These are phyloP conservation scores for Fusarium sp. DNA, from an alignment of 2,329 filamentous ascomycete species.

Conservation along the genomic window DNA sequence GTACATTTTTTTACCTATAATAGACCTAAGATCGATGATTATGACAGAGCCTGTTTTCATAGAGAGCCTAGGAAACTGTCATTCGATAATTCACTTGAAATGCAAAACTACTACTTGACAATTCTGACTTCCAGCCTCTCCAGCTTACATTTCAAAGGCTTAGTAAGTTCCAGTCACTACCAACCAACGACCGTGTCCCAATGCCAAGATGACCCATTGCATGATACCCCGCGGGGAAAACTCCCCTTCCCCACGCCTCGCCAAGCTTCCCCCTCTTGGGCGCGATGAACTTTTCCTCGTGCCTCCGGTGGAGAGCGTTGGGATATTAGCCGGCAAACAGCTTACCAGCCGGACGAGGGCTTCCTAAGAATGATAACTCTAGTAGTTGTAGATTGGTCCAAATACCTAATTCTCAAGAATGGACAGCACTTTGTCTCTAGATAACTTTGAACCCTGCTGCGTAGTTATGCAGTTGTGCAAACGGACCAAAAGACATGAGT, in stretches of 20 bases:
- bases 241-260: not conserved
- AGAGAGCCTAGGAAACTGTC: not conserved
- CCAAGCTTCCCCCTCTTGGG: not conserved
- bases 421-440: not conserved
- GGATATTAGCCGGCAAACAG: not conserved
- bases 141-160: not conserved
- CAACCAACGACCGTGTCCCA: not conserved
- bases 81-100: not conserved
- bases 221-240: not conserved
- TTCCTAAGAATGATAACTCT: not conserved
- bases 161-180: rapidly evolving
- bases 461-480: not conserved
- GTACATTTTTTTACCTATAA: not conserved
- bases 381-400: no score
- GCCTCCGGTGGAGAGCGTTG: not conserved
- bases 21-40: not conserved
- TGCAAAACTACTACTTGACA: not conserved
- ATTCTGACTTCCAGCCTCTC: not conserved
- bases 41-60: not conserved
- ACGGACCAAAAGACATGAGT: not conserved
- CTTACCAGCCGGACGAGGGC: not conserved
- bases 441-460: not conserved
- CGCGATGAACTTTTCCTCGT: not conserved
- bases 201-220: not conserved
- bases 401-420: no score